Percentiles rank a stretch among this genome's conserved stretches.
Evolutionary conservation across 2,329 filamentous ascomycete genomes (phyloP).

Genomic region (Ophiostoma sp.): DNA sequence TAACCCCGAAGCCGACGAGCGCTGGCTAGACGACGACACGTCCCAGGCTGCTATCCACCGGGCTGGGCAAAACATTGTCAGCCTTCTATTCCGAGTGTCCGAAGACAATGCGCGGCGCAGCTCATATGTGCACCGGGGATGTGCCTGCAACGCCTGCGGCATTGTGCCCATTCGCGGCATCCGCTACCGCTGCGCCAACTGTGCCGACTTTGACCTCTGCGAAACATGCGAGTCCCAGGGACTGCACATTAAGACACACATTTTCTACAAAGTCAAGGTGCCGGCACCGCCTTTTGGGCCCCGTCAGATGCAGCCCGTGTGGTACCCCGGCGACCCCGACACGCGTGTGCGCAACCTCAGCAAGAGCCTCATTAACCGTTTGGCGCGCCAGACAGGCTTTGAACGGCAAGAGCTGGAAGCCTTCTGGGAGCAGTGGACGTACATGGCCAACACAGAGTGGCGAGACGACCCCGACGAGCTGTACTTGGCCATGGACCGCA

Average conservation of each 20-base stretch:
- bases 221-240: conserved; percentile 81
- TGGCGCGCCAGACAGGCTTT: conserved; percentile 68
- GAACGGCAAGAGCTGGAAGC: conserved; percentile 86
- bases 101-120: conserved; percentile 86
- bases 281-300: conserved; percentile 80
- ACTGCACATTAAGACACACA: conserved; percentile 79
- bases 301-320: conserved; percentile 72
- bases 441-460: conserved; percentile 83
- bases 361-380: conserved; percentile 59
- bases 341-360: conserved; percentile 64
- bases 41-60: conserved; percentile 40
- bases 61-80: conserved; percentile 74
- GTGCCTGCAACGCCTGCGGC: conserved; percentile 85
- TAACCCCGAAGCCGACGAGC: conserved; percentile 40
- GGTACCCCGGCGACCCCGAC: conserved; percentile 83
- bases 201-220: conserved; percentile 89
- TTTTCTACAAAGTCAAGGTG: conserved; percentile 93
- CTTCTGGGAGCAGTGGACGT: conserved; percentile 94
- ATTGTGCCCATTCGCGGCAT: conserved; percentile 85
- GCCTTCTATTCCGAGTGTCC: conserved; percentile 82
- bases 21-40: conserved; percentile 45
- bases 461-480: conserved; percentile 72
- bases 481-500: conserved; percentile 78
- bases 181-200: conserved; percentile 92
- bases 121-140: conserved; percentile 86